Percentiles rank a stretch among this genome's conserved stretches.
Conservation (phyloP, 768 basidiomycete genomes). For the Pisolithus tinctorius region DNA sequence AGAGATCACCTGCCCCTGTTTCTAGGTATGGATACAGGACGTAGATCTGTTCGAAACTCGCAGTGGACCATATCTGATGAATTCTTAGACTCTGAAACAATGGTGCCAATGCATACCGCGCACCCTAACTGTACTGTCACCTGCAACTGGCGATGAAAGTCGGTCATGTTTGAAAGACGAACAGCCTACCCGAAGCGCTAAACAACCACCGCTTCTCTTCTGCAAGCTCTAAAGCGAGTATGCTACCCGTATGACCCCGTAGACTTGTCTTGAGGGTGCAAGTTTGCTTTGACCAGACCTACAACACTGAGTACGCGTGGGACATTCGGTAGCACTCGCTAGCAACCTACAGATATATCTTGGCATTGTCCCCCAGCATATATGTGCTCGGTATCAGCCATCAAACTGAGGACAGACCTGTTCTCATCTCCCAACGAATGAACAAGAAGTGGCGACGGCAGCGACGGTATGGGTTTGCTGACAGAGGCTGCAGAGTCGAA, state of each 20-base stretch:
- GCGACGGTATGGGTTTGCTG: slow-evolving; percentile 46
- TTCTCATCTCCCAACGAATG: slow-evolving; percentile 68
- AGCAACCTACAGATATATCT: slow-evolving; percentile 59
- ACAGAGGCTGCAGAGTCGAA: slow-evolving; percentile 41
- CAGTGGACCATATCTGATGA: slow-evolving; percentile 75
- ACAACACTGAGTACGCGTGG: neutral
- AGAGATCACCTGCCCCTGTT: slow-evolving; percentile 79
- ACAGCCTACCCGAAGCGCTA: slow-evolving; percentile 68
- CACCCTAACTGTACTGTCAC: slow-evolving; percentile 84
- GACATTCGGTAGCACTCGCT: neutral
- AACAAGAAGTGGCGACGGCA: slow-evolving; percentile 42
- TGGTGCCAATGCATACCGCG: slow-evolving; percentile 12
- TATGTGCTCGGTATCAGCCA: slow-evolving; percentile 64
- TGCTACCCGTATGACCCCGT: slow-evolving; percentile 77
- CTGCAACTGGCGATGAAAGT: slow-evolving; percentile 30
- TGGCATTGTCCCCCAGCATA: slow-evolving; percentile 78
- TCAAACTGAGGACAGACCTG: slow-evolving; percentile 69
- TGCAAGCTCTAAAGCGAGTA: slow-evolving; percentile 73
- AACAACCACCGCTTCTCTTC: slow-evolving; percentile 79
- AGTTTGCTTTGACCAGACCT: slow-evolving; percentile 84
- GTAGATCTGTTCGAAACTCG: slow-evolving; percentile 57
- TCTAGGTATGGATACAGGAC: slow-evolving; percentile 74
- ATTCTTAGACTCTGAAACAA: slow-evolving; percentile 4
- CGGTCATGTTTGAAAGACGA: neutral
- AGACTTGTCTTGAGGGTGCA: slow-evolving; percentile 65